phyloP scores from a whole-genome alignment of 306 rosid species.

The Ormosia emarginata region DNA sequence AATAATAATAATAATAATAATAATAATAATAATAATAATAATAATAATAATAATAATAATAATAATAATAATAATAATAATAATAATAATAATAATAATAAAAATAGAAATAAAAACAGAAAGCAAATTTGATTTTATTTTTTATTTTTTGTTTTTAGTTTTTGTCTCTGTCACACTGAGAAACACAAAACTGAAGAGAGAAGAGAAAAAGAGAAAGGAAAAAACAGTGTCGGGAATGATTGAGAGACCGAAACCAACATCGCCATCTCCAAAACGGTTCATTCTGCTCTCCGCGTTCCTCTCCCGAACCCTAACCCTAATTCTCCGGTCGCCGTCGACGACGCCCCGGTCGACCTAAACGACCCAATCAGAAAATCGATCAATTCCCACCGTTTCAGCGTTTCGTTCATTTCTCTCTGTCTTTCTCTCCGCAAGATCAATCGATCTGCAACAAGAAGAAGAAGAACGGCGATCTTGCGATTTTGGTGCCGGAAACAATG shows the following conservation, averaged over 20 bases:
- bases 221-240: conserved; percentile 7
- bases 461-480: neutral
- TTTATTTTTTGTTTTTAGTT: neutral
- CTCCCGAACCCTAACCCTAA: conserved; percentile 10
- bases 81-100: too few species aligned
- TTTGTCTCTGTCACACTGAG: conserved; percentile 7
- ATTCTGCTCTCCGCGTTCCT: conserved; percentile 10
- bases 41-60: neutral
- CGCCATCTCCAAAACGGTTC: conserved; percentile 26
- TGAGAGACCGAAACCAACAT: conserved; percentile 19
- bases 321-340: conserved; percentile 3
- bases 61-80: neutral
- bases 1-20: neutral
- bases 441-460: conserved; percentile 4
- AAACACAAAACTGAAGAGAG: neutral
- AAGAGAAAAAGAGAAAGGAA: neutral
- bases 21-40: neutral
- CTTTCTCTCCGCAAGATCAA: neutral
- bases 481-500: conserved; percentile 25
- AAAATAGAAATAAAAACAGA: neutral
- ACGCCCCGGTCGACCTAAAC: neutral
- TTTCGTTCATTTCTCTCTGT: neutral
- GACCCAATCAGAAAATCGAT: neutral
- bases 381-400: neutral
- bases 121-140: neutral